Percentiles rank a stretch among this genome's conserved stretches.
phyloP scores from a whole-genome alignment of 129 eudicot genomes.

The Ambrosia trifida region DNA sequence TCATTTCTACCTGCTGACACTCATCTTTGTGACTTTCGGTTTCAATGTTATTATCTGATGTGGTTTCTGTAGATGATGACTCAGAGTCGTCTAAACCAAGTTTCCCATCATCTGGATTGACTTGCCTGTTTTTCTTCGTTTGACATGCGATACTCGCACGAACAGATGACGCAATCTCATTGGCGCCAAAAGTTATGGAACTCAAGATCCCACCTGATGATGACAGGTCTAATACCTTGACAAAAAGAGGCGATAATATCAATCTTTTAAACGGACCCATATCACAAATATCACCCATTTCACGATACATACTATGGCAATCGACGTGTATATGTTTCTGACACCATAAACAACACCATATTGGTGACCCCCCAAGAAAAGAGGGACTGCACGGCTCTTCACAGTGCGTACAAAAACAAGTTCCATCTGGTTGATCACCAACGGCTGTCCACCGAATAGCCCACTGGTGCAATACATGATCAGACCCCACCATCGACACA shows the following conservation, averaged over 20 bases:
- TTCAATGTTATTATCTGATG: constrained; percentile 35
- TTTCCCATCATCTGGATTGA: constrained; percentile 43
- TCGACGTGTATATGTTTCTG: constrained; percentile 79
- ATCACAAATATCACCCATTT: constrained; percentile 77
- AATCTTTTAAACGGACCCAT: constrained; percentile 70
- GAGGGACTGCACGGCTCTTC: constrained; percentile 92
- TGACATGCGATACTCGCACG: constrained; percentile 73
- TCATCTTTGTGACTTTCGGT: constrained; percentile 67
- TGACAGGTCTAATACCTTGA: constrained; percentile 51
- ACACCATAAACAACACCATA: constrained; percentile 96
- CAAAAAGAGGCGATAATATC: constrained; percentile 80
- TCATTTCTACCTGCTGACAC: constrained; percentile 35
- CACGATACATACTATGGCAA: constrained; percentile 73
- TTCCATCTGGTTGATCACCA: constrained; percentile 72
- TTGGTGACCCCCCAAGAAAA: constrained; percentile 80
- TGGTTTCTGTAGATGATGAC: constrained; percentile 53
- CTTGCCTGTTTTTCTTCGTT: constrained; percentile 65
- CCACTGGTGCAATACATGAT: constrained; percentile 82
- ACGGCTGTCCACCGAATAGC: constrained; percentile 78
- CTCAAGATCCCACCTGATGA: constrained; percentile 47
- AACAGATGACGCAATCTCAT: constrained; percentile 55
- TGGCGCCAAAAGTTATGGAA: constrained; percentile 58
- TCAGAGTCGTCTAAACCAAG: constrained; percentile 36
- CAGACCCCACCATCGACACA: constrained; percentile 71
- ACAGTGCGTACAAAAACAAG: constrained; percentile 72